phyloP scores from a whole-genome alignment of 2,329 filamentous ascomycete genomes.

The Beauveria bassiana region DNA sequence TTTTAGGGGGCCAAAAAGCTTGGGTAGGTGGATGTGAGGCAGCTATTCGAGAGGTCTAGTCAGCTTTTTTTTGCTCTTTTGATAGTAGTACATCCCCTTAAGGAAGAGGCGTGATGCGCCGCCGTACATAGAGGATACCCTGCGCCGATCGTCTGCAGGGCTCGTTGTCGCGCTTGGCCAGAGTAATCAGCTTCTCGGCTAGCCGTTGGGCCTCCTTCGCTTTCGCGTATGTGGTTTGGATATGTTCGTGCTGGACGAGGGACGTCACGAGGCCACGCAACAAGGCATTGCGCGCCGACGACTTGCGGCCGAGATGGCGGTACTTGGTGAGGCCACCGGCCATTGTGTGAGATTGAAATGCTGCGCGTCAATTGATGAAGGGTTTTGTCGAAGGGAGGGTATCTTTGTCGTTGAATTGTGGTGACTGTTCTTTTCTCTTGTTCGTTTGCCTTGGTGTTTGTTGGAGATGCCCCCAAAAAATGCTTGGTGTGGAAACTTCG shows the following conservation, averaged over 20 bases:
- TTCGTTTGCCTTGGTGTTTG: neutral
- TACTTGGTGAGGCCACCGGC: constrained; percentile 82
- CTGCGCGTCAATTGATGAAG: neutral
- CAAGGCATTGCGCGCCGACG: constrained; percentile 81
- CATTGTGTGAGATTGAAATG: constrained; percentile 44
- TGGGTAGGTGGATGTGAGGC: constrained; percentile 64
- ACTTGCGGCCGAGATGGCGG: constrained; percentile 78
- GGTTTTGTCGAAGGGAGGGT: neutral
- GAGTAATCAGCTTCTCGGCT: constrained; percentile 88
- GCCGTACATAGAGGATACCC: constrained; percentile 75
- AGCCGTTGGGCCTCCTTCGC: constrained; percentile 93
- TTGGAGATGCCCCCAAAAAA: neutral
- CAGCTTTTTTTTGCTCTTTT: neutral
- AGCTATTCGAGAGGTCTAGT: constrained; percentile 31
- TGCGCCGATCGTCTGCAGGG: constrained; percentile 68
- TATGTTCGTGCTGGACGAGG: constrained; percentile 85
- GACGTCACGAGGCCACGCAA: constrained; percentile 94
- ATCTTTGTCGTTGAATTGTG: neutral
- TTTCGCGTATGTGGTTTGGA: constrained; percentile 92
- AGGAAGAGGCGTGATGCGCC: neutral
- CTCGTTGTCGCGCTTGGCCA: constrained; percentile 89
- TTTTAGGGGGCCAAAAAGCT: constrained; percentile 78
- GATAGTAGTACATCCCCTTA: neutral
- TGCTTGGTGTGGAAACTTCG: constrained; percentile 26
- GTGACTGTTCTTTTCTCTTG: neutral